Conservation (phyloP, 2,329 filamentous ascomycete genomes). For the Fusarium incarnatum region DNA sequence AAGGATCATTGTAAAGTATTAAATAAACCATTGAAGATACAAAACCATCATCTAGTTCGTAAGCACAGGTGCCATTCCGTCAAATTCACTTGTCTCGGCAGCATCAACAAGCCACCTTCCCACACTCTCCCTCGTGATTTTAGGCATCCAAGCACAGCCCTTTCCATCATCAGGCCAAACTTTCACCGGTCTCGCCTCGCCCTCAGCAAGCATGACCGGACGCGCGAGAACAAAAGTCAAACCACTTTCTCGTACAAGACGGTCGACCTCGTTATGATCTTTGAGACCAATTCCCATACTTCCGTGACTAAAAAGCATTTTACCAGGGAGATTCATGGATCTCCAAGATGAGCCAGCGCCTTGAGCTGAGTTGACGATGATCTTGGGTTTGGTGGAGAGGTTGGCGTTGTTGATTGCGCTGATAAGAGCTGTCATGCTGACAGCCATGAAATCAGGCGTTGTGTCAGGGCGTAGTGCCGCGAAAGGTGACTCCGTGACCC, state of each 20-base stretch:
- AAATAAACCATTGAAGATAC: neutral
- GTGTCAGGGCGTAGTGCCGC: constrained; percentile 20
- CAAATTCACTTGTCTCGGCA: constrained; percentile 10
- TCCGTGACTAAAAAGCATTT: constrained; percentile 32
- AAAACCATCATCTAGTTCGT: constrained; percentile 1
- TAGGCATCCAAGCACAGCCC: constrained; percentile 36
- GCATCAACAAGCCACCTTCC: constrained; percentile 33
- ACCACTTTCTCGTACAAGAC: constrained; percentile 5
- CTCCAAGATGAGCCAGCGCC: constrained; percentile 12
- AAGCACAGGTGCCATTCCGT: constrained; percentile 19
- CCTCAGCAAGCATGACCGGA: constrained; percentile 23
- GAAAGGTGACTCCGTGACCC: constrained; percentile 21
- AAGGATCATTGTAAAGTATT: too few species aligned
- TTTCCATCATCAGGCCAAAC: constrained; percentile 35
- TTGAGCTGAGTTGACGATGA: constrained; percentile 21
- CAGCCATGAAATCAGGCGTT: constrained; percentile 13
- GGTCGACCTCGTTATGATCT: constrained; percentile 28
- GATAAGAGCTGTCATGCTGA: constrained; percentile 17
- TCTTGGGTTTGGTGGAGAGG: neutral
- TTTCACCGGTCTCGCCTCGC: constrained; percentile 7
- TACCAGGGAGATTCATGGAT: constrained; percentile 21
- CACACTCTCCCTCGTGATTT: constrained; percentile 18
- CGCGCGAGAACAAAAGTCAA: constrained; percentile 19
- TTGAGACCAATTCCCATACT: constrained; percentile 21
- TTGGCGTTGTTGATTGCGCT: neutral